Percentiles rank a stretch among this genome's conserved stretches.
Conservation (phyloP, 2,329 filamentous ascomycete species). For the Fusarium decemcellulare region DNA sequence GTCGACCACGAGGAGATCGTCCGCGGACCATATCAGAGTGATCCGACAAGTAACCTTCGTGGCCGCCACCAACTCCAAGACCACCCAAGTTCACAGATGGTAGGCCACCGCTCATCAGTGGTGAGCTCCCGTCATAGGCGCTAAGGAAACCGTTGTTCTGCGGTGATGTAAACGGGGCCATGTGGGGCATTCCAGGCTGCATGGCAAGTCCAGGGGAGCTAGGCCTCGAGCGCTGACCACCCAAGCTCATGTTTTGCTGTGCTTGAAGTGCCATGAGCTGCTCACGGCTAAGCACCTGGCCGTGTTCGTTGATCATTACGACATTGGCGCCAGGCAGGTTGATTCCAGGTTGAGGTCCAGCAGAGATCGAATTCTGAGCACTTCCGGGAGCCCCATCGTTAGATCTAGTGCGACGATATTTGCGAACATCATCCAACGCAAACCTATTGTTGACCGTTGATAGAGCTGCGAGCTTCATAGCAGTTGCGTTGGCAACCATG, state of each 20-base stretch:
- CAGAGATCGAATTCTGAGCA: conserved; percentile 75
- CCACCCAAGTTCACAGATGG: conserved; percentile 79
- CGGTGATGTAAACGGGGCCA: conserved; percentile 84
- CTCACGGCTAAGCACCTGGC: conserved; percentile 87
- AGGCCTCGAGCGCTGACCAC: conserved; percentile 84
- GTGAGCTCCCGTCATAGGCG: conserved; percentile 83
- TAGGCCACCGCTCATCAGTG: conserved; percentile 80
- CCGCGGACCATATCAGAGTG: conserved; percentile 93
- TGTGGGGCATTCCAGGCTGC: conserved; percentile 74
- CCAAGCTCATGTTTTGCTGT: conserved; percentile 73
- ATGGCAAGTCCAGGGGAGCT: conserved; percentile 90
- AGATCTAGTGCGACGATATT: conserved; percentile 92
- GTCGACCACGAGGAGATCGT: conserved; percentile 89
- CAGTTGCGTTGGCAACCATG: conserved; percentile 98
- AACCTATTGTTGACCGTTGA: conserved; percentile 99
- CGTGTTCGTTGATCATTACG: conserved; percentile 95
- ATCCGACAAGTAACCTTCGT: conserved; percentile 93
- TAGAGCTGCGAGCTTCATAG: conserved; percentile 97
- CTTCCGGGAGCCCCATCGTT: conserved; percentile 79
- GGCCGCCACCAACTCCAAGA: conserved; percentile 76
- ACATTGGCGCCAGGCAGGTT: conserved; percentile 81
- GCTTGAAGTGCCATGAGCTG: conserved; percentile 87
- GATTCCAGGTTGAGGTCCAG: conserved; percentile 70
- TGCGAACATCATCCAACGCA: conserved; percentile 95
- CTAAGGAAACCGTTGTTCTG: conserved; percentile 96